Percentiles rank a stretch among this genome's conserved stretches.
Evolutionary conservation across 192 early-diverging fungal genomes (phyloP).

Genomic region (Coemansia sp.): DNA sequence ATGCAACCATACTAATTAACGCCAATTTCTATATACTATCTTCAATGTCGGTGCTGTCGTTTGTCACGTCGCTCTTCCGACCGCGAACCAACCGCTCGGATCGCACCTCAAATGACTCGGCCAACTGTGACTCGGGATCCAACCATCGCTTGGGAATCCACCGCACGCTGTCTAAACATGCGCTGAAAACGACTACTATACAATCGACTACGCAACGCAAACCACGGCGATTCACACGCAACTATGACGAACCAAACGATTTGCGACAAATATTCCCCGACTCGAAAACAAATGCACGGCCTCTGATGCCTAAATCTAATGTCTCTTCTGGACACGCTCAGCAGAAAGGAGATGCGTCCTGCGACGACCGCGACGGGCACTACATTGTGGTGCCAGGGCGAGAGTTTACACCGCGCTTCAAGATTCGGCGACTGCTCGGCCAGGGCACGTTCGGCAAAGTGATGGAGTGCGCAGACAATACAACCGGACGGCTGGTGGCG

Average conservation of each 20-base stretch:
- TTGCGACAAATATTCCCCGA: conserved; percentile 37
- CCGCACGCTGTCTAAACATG: conserved; percentile 21
- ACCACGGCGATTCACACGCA: conserved; percentile 5
- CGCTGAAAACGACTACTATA: conserved; percentile 19
- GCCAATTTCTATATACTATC: not conserved
- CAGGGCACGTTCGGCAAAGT: conserved; percentile 99
- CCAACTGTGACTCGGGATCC: conserved; percentile 5
- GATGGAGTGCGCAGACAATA: conserved; percentile 78
- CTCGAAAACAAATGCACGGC: conserved; percentile 34
- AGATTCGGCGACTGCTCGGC: conserved; percentile 81
- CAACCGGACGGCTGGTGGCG: conserved; percentile 61
- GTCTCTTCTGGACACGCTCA: conserved; percentile 16
- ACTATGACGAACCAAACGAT: conserved; percentile 36
- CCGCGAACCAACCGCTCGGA: conserved; percentile 39
- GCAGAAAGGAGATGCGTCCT: conserved; percentile 56
- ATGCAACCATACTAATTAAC: conserved; percentile 12
- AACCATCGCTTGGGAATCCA: conserved; percentile 4
- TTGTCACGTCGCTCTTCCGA: conserved; percentile 52
- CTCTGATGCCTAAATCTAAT: conserved; percentile 25
- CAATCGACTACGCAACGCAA: conserved; percentile 4
- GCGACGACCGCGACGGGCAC: conserved; percentile 93
- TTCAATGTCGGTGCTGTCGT: conserved; percentile 51
- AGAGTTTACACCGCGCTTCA: conserved; percentile 77
- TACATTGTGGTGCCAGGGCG: conserved; percentile 76
- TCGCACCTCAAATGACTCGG: not conserved